Conservation (phyloP, 1,284 basidiomycete genomes). For the Hortiboletus rubellus region DNA sequence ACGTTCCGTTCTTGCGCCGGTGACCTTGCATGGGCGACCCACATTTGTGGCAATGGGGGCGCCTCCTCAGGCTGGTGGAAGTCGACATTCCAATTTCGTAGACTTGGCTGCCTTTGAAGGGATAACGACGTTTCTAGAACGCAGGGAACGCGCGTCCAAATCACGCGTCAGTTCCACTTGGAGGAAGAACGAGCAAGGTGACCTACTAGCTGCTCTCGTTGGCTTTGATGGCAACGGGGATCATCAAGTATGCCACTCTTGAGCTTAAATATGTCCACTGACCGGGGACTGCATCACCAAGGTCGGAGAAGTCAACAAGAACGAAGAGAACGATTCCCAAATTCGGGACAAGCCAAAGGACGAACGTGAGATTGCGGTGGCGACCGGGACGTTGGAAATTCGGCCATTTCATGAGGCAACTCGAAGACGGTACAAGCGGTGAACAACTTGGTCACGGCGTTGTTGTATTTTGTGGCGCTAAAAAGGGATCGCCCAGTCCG, state of each 20-base stretch:
- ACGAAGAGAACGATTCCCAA: conserved; percentile 21
- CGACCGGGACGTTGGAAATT: conserved; percentile 15
- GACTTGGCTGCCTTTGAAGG: conserved; percentile 5
- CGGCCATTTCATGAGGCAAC: not conserved
- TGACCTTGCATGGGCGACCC: conserved; percentile 37
- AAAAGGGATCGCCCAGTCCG: not conserved
- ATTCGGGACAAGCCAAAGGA: conserved; percentile 23
- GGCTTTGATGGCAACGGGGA: conserved; percentile 25
- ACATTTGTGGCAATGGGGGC: conserved; percentile 36
- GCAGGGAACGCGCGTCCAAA: not conserved
- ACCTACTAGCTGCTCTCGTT: conserved; percentile 30
- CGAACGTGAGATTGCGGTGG: conserved; percentile 20
- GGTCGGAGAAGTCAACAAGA: conserved; percentile 1
- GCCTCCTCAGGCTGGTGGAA: conserved; percentile 33
- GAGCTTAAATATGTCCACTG: conserved; percentile 27
- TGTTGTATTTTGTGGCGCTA: conserved; percentile 24
- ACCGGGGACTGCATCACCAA: conserved; percentile 4
- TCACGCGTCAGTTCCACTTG: conserved; percentile 3
- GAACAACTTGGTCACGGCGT: conserved; percentile 20
- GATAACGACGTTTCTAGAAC: conserved; percentile 1
- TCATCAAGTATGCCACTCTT: conserved; percentile 1
- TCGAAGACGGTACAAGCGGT: not conserved
- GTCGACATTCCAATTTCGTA: conserved; percentile 26
- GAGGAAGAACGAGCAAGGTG: not conserved
- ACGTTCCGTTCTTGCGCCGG: conserved; percentile 32